Evolutionary conservation across 1,284 basidiomycete genomes (phyloP), one percentile per base, ranked within the genome.

Genomic region (Stereum hirsutum): DNA sequence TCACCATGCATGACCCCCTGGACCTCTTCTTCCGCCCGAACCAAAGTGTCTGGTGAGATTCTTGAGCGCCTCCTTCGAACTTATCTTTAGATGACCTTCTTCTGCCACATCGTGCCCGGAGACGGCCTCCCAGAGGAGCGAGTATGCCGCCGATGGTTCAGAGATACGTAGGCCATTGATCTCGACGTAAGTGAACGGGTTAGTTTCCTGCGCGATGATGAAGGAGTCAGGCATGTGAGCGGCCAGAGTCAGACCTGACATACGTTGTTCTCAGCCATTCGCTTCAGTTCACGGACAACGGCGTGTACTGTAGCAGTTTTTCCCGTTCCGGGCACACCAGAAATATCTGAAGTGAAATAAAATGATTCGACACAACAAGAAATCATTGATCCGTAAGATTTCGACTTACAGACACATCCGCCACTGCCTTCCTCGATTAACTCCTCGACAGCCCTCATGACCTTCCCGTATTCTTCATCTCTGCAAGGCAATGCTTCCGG

Each of bases 301-400:
- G 88, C 88, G 54, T 95, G 91, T 0, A 99, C 93, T 0, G 96
- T 99, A 0, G 96, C 96, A 2, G 96, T 99, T 67, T 99, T 99
- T 2, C 96, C 95, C 6, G 95, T 98, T 1, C 96, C 96, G 6
- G 96, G 96, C 1, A 98, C 92, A 17, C 95, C 96, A 5, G 94
- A 95, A 38, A 34, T 42, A 15, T 35, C 31, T 24, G 27, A 6
- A 5, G n/a, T 15, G 11, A 40, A 17, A 12, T 12, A 36, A 17
- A 14, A 35, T 5, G 10, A 19, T 11, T n/a, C 17, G 31, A n/a
- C 19, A 20, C 23, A 10, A 19, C 8, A 8, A 25, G 11, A 8
- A 24, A 35, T 30, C 12, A 28, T 8, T 5, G 31, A 19, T 19
- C 19, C 7, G 15, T 6, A 28, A 15, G 11, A 5, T 24, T 20